A percentile compares a stretch with the other conserved stretches of the same genome.
These are phyloP conservation scores for Zygoascus flipseniorum DNA, from an alignment of 805 yeast species.

Conservation along the genomic window DNA sequence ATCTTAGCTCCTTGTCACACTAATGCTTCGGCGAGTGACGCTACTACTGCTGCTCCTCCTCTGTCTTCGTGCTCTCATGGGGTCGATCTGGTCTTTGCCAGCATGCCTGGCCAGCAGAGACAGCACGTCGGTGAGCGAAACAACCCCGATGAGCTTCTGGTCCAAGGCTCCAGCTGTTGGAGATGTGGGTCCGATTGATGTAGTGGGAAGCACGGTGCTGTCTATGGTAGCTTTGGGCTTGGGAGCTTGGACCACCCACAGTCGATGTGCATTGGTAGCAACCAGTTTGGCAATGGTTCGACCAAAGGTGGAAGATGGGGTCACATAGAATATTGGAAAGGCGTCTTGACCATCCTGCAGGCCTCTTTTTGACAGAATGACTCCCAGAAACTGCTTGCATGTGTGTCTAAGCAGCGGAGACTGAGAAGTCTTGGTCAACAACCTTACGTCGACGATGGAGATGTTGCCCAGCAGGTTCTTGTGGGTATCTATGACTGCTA, in stretches of 20 bases:
- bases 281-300: slow-evolving; percentile 90
- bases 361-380: slow-evolving; percentile 81
- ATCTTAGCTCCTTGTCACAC: background rate
- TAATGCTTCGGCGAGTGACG: slow-evolving; percentile 8
- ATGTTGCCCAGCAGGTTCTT: slow-evolving; percentile 79
- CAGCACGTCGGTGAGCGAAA: slow-evolving; percentile 83
- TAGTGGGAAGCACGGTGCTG: slow-evolving; percentile 40
- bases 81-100: slow-evolving; percentile 64
- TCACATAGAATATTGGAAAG: slow-evolving; percentile 92
- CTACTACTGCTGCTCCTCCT: slow-evolving; percentile 41
- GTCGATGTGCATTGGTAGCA: slow-evolving; percentile 87
- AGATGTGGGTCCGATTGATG: background rate
- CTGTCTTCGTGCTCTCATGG: slow-evolving; percentile 79
- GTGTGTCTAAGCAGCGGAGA: slow-evolving; percentile 73
- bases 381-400: slow-evolving; percentile 80
- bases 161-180: slow-evolving; percentile 16
- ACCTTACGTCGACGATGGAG: slow-evolving; percentile 87
- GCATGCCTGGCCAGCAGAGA: slow-evolving; percentile 68
- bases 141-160: slow-evolving; percentile 71
- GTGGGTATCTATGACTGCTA: slow-evolving; percentile 84
- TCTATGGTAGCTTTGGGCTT: slow-evolving; percentile 20
- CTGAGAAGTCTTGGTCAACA: slow-evolving; percentile 80
- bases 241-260: slow-evolving; percentile 31
- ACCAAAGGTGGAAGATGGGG: slow-evolving; percentile 67
- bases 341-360: slow-evolving; percentile 92